Evolutionary conservation across 345 rosid genomes (phyloP).

Genomic region (Acer saccharum): DNA sequence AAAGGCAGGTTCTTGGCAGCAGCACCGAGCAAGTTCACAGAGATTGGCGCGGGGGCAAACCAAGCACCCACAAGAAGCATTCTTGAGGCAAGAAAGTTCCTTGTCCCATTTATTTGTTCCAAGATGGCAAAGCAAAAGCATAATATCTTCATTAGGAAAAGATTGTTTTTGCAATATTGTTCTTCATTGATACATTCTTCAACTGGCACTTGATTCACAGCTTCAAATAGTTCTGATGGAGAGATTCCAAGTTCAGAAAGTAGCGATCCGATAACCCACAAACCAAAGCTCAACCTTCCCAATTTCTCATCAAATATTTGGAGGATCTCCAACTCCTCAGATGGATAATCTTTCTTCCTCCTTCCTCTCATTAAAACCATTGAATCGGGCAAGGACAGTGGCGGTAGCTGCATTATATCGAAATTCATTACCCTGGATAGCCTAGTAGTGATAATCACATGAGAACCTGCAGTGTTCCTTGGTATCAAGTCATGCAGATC

Average conservation of each 20-base stretch:
- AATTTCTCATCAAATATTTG: constrained; percentile 67
- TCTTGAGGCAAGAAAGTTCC: constrained; percentile 63
- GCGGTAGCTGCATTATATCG: constrained; percentile 59
- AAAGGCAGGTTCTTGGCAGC: constrained; percentile 71
- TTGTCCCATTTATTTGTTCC: constrained; percentile 63
- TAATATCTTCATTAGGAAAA: constrained; percentile 64
- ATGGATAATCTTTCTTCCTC: constrained; percentile 63
- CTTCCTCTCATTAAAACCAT: constrained; percentile 69
- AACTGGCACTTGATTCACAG: constrained; percentile 60
- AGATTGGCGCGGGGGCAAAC: constrained; percentile 79
- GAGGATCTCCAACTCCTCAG: constrained; percentile 64
- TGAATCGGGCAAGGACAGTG: constrained; percentile 64
- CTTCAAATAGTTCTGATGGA: constrained; percentile 77
- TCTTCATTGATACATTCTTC: constrained; percentile 61
- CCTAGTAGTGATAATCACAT: constrained; percentile 81
- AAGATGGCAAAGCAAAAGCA: constrained; percentile 58
- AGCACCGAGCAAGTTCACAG: constrained; percentile 56
- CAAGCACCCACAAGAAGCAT: constrained; percentile 90
- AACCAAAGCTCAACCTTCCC: constrained; percentile 75
- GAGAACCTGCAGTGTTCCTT: constrained; percentile 78
- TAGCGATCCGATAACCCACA: constrained; percentile 72
- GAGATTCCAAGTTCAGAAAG: constrained; percentile 70
- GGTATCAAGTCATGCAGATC: constrained; percentile 88
- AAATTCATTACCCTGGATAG: constrained; percentile 78
- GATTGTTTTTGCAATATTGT: constrained; percentile 70